These are phyloP conservation scores for Peronospora farinosa DNA, from an alignment of 352 stramenopile species.

Conservation along the genomic window DNA sequence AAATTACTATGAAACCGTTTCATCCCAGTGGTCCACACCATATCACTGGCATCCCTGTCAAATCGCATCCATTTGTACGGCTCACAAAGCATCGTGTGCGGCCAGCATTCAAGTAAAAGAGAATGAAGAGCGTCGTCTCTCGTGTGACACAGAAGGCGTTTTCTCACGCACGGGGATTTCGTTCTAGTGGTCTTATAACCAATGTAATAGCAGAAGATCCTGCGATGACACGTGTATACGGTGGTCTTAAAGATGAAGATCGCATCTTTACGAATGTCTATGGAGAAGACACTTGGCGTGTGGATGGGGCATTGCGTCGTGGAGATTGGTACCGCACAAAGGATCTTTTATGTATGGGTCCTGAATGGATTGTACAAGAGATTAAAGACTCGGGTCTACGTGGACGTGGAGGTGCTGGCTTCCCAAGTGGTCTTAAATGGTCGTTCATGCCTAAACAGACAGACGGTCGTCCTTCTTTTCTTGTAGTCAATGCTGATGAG, in stretches of 20 bases:
- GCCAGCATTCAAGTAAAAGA: constrained; percentile 7
- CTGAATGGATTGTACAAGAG: constrained; percentile 99
- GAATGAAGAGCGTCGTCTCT: constrained; percentile 31
- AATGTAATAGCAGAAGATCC: constrained; percentile 45
- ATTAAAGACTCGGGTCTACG: constrained; percentile 98
- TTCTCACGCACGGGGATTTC: constrained; percentile 32
- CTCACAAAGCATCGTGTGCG: constrained; percentile 13
- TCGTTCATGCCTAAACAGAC: constrained; percentile 99
- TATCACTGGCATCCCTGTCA: not conserved
- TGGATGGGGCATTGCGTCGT: constrained; percentile 86
- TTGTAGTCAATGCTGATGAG: constrained; percentile 99
- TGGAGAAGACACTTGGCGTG: constrained; percentile 90
- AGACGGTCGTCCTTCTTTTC: constrained; percentile 97
- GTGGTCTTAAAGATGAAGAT: constrained; percentile 96
- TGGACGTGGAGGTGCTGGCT: constrained; percentile 96
- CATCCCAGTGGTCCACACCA: not conserved
- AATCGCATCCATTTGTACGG: constrained; percentile 26
- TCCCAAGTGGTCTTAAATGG: constrained; percentile 99
- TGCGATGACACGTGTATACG: constrained; percentile 84
- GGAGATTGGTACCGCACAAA: constrained; percentile 96
- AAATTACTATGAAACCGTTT: too few species aligned
- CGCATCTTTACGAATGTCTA: constrained; percentile 99
- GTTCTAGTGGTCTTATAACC: constrained; percentile 31
- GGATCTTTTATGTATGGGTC: constrained; percentile 97
- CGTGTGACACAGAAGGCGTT: constrained; percentile 31